Base-by-base conservation (phyloP, 2,329 filamentous ascomycete genomes). In the Colletotrichum salicis region DNA sequence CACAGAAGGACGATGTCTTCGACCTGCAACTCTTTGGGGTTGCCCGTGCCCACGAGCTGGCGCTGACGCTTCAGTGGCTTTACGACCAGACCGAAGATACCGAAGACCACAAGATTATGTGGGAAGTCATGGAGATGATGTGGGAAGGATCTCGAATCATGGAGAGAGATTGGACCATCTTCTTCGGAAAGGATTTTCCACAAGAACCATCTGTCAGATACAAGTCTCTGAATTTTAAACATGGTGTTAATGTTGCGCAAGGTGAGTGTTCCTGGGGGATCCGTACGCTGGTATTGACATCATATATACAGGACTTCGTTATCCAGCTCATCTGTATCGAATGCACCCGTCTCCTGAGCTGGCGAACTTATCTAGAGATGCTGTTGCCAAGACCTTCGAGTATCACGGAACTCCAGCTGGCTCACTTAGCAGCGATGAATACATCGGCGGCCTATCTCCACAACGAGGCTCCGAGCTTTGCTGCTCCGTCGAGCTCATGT, bases 201-300 rank as follows among this genome's bases (percentile, higher is more conserved):
- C n/a, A 24, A 13, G 29, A 12, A 1, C 56, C 56, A 6, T 67
- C 56, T 12, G 76, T 79, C 0, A 75, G 79, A 66, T 79, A 71
- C 61, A 78, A 69, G 76, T 82, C 80, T 67, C 78, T 77, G 31
- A 73, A 80, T 8, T 84, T 80, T 61, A 79, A 80, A 15, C 84
- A 85, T 65, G 84, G 82, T 4, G 84, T 85, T 7, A 85, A 85
- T 71, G 76, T 84, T 58, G 83, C 82, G n/a, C 82, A 84, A 77
- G 82, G 82, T 82, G n/a, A 59, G 27, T 29, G 27, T 29, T 29
- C 27, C 27, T 29, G 27, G 27, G 27, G 27, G 3, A 4, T 29
- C 27, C 5, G 27, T 19, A 41, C 10, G 37, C n/a, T 3, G 4
- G 19, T n/a, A 35, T 24, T 52, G 6, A 66, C 1, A 4, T 13